Conservation (phyloP, 345 rosid genomes). For the Hibiscus tridactylites region DNA sequence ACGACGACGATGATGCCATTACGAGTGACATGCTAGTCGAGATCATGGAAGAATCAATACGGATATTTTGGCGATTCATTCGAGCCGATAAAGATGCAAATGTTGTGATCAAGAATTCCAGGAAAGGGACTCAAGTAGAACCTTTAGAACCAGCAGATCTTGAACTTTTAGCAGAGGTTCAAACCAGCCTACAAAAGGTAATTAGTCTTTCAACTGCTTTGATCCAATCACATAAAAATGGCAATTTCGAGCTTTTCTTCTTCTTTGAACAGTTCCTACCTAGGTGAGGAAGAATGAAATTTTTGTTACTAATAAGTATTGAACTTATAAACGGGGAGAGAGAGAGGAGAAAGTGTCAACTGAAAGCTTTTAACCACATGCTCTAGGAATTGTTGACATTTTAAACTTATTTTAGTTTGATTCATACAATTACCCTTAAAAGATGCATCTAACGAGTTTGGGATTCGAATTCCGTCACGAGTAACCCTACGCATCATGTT, state of each 20-base stretch:
- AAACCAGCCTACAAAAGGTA: slow-evolving; percentile 61
- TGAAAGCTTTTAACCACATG: too few species aligned
- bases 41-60: slow-evolving; percentile 83
- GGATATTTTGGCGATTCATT: slow-evolving; percentile 75
- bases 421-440: background rate
- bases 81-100: slow-evolving; percentile 64
- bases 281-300: too few species aligned
- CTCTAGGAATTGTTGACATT: too few species aligned
- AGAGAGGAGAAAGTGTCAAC: too few species aligned
- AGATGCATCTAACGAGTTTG: background rate
- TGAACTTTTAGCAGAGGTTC: slow-evolving; percentile 46
- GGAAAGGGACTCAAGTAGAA: slow-evolving; percentile 46
- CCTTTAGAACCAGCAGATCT: slow-evolving; percentile 44
- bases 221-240: background rate
- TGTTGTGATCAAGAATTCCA: slow-evolving; percentile 26
- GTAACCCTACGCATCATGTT: background rate
- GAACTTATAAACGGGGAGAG: too few species aligned
- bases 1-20: slow-evolving; percentile 19
- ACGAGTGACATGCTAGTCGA: slow-evolving; percentile 66
- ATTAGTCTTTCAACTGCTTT: background rate
- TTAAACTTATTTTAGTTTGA: background rate
- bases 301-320: too few species aligned
- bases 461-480: background rate
- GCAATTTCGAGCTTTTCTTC: background rate
- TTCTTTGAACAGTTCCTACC: too few species aligned